phyloP scores from a whole-genome alignment of 495 filamentous ascomycete genomes.

The Hypoxylon lienhwacheense region DNA sequence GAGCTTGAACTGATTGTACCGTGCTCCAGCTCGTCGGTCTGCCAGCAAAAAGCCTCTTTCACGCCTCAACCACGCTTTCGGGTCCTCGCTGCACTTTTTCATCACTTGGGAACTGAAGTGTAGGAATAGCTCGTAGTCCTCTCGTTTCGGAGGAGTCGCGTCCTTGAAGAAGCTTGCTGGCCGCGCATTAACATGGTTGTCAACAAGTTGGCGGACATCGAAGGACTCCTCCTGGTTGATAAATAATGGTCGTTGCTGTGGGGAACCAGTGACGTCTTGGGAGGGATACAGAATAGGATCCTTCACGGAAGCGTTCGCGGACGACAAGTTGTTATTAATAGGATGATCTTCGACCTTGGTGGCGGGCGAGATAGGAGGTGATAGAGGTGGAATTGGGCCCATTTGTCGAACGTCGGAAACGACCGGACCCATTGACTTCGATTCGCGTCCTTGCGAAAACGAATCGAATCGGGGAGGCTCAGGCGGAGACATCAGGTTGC shows the following conservation, averaged over 20 bases:
- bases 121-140: conserved; percentile 70
- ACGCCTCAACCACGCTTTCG: conserved; percentile 60
- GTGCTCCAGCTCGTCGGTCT: conserved; percentile 44
- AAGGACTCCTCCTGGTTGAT: conserved; percentile 45
- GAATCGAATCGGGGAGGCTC: conserved; percentile 64
- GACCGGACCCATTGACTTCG: conserved; percentile 32
- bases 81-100: conserved; percentile 60
- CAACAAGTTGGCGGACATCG: conserved; percentile 58
- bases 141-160: conserved; percentile 61
- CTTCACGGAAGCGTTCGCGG: conserved; percentile 26
- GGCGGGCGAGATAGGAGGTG: conserved; percentile 73
- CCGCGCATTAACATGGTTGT: conserved; percentile 67
- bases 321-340: conserved; percentile 8
- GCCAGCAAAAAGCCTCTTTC: conserved; percentile 62
- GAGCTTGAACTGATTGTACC: conserved; percentile 38
- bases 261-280: conserved; percentile 61
- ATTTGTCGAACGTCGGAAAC: conserved; percentile 42
- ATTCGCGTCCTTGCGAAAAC: conserved; percentile 47
- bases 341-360: conserved; percentile 44
- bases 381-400: conserved; percentile 59
- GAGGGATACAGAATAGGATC: conserved; percentile 53
- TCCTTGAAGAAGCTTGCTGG: conserved; percentile 58
- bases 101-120: conserved; percentile 67
- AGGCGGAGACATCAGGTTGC: conserved; percentile 76
- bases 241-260: conserved; percentile 40